A percentile compares a stretch with the other conserved stretches of the same genome.
Conservation (phyloP, 208 protist genomes). For the Leishmania tropica region DNA sequence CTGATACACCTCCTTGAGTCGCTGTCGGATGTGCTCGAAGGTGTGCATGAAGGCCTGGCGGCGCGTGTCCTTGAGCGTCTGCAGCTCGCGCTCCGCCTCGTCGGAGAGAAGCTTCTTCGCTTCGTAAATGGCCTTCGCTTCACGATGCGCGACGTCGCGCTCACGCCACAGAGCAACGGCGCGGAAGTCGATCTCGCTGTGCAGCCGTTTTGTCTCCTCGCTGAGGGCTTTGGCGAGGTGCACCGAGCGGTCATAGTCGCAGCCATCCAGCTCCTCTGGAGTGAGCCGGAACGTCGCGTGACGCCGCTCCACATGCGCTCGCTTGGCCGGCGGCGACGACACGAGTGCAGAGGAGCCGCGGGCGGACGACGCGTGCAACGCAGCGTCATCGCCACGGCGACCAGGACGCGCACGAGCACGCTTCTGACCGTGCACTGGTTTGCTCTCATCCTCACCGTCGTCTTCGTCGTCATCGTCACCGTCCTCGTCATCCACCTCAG, state of each 20-base stretch:
- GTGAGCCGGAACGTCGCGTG: slow-evolving; percentile 67
- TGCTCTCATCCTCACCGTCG: slow-evolving; percentile 24
- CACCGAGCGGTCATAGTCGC: slow-evolving; percentile 86
- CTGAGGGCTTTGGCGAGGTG: slow-evolving; percentile 88
- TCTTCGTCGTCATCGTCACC: slow-evolving; percentile 20
- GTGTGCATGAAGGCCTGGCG: slow-evolving; percentile 98
- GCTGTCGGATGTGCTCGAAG: slow-evolving; percentile 97
- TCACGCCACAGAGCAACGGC: slow-evolving; percentile 95
- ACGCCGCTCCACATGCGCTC: slow-evolving; percentile 35
- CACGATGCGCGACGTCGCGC: slow-evolving; percentile 85
- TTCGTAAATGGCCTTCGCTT: slow-evolving; percentile 65
- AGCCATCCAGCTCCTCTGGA: slow-evolving; percentile 70
- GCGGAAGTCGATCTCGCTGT: slow-evolving; percentile 94
- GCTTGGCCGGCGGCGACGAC: slow-evolving; percentile 4
- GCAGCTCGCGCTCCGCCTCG: slow-evolving; percentile 58
- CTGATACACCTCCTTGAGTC: slow-evolving; percentile 99
- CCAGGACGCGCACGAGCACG: neutral
- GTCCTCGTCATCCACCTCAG: slow-evolving; percentile 20
- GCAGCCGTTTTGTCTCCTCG: slow-evolving; percentile 83
- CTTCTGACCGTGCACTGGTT: slow-evolving; percentile 7
- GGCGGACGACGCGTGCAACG: neutral
- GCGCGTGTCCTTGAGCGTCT: slow-evolving; percentile 79
- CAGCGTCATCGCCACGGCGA: neutral
- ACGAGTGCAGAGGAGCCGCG: neutral
- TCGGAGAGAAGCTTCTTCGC: slow-evolving; percentile 72